Conservation (phyloP, 2,329 filamentous ascomycete species). For the Epichloe aotearoae region DNA sequence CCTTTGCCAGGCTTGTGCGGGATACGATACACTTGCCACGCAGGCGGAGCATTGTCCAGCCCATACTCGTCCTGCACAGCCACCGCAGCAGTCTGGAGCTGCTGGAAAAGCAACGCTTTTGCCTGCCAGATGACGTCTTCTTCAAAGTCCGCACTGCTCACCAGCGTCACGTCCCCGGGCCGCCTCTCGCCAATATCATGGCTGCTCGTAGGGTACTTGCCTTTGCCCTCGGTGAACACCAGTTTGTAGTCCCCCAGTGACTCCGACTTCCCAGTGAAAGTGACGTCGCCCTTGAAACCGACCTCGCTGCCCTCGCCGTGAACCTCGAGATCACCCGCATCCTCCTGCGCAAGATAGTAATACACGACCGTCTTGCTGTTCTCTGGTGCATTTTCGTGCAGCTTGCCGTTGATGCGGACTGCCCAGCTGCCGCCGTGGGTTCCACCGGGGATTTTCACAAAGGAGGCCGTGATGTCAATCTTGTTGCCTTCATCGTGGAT, state of each 20-base stretch:
- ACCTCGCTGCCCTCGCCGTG: slow-evolving; percentile 35
- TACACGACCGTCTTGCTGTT: slow-evolving; percentile 64
- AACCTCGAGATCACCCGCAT: slow-evolving; percentile 50
- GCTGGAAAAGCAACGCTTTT: slow-evolving; percentile 49
- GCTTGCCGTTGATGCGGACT: slow-evolving; percentile 69
- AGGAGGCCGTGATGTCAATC: slow-evolving; percentile 83
- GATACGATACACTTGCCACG: slow-evolving; percentile 75
- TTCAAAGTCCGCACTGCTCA: slow-evolving; percentile 55
- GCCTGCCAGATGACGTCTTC: slow-evolving; percentile 70
- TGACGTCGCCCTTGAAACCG: slow-evolving; percentile 48
- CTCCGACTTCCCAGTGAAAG: slow-evolving; percentile 54
- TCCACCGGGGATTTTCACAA: slow-evolving; percentile 84
- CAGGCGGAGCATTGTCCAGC: slow-evolving; percentile 59
- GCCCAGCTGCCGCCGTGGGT: slow-evolving; percentile 84
- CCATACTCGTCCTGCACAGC: slow-evolving; percentile 35
- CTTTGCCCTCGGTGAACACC: slow-evolving; percentile 57
- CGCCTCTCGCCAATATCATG: slow-evolving; percentile 57
- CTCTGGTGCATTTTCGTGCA: slow-evolving; percentile 52
- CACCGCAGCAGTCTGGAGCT: slow-evolving; percentile 38
- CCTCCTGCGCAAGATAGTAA: slow-evolving; percentile 75
- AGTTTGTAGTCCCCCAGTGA: slow-evolving; percentile 72
- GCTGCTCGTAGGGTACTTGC: slow-evolving; percentile 45
- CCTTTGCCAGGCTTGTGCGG: slow-evolving; percentile 53
- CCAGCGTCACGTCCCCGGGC: slow-evolving; percentile 62
- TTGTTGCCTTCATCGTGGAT: slow-evolving; percentile 83